Conservation (phyloP, 2,329 filamentous ascomycete genomes). For the Clonostachys chloroleuca region DNA sequence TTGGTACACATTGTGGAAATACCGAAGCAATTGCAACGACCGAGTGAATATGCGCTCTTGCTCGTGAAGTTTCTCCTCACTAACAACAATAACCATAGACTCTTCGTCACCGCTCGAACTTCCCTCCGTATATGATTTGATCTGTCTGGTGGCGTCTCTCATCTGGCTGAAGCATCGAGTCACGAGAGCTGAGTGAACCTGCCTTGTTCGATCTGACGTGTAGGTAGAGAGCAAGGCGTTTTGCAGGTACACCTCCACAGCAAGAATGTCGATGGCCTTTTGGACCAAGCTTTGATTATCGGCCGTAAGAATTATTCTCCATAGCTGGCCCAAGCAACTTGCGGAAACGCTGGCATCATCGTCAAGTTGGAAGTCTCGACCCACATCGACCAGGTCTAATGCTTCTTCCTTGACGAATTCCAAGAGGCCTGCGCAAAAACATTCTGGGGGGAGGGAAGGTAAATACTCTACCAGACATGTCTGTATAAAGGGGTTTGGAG, state of each 20-base stretch:
- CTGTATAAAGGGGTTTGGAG: conserved; percentile 51
- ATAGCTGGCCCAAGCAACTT: conserved; percentile 66
- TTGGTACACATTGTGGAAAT: conserved; percentile 63
- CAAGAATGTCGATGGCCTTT: conserved; percentile 65
- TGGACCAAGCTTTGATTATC: conserved; percentile 61
- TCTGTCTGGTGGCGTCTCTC: conserved; percentile 53
- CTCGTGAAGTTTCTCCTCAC: conserved; percentile 40
- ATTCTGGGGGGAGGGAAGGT: conserved; percentile 48
- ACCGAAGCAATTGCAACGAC: conserved; percentile 63
- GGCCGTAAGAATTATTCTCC: conserved; percentile 73
- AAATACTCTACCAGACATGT: conserved; percentile 53
- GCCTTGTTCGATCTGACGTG: conserved; percentile 43
- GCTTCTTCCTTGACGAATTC: conserved; percentile 56
- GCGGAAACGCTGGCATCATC: conserved; percentile 46
- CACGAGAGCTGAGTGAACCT: conserved; percentile 66
- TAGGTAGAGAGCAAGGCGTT: conserved; percentile 45
- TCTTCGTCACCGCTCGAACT: conserved; percentile 41
- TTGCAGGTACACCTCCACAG: conserved; percentile 65
- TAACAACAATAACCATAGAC: conserved; percentile 44
- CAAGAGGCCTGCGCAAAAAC: conserved; percentile 57
- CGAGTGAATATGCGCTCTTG: conserved; percentile 57
- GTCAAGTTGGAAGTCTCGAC: conserved; percentile 39
- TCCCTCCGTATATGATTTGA: conserved; percentile 44
- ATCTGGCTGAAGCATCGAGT: conserved; percentile 70
- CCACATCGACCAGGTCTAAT: conserved; percentile 38